Base-by-base conservation (phyloP, 495 filamentous ascomycete species). In the Aspergillus coremiiformis region DNA sequence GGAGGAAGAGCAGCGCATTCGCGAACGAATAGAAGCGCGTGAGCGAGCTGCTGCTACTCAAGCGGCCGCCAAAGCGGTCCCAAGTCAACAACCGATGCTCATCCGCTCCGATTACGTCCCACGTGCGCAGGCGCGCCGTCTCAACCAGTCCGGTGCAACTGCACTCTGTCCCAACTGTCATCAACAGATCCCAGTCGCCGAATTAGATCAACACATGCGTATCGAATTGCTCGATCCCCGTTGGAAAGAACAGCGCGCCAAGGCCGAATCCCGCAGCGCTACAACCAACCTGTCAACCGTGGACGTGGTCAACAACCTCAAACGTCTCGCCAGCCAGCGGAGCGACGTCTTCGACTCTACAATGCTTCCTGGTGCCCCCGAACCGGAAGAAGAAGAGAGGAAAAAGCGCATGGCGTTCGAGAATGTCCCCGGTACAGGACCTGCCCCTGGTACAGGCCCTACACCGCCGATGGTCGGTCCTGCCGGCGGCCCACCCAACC, bases 221-320 rank as follows among this genome's bases (percentile, higher is more conserved):
- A 96, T 96, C 65, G 93, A 98, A 67, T 78, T 97, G 12, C 82
- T 98, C 44, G 93, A 97, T 64, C 91, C 93, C 0, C 82, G 85
- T 29, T 98, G 94, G 93, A 93, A 94, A 67, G 90, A 96, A 64
- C 90, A 97, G 66, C 86, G 87, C 47, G 87, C 86, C 53, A 94
- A 95, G 62, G 81, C 86, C 11, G 89, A 95, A 20, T 82, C 85
- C 10, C 81, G 93, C 51, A 88, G 81, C 57, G 80, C 89, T 7
- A 90, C 89, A 0, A 95, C 90, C 23, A 96, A 95, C 55, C 72
- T 98, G 4, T 87, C 83, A 4, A 95, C 88, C 14, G 77, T 76
- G 27, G 91, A 96, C 58, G 91, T 94, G 22, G 91, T 90, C 52
- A 87, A 86, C 64, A 97, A 98, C 61, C 78, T 98, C 54, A 97